Base-by-base conservation (phyloP, 768 basidiomycete species). In the Multifurca ochricompacta region DNA sequence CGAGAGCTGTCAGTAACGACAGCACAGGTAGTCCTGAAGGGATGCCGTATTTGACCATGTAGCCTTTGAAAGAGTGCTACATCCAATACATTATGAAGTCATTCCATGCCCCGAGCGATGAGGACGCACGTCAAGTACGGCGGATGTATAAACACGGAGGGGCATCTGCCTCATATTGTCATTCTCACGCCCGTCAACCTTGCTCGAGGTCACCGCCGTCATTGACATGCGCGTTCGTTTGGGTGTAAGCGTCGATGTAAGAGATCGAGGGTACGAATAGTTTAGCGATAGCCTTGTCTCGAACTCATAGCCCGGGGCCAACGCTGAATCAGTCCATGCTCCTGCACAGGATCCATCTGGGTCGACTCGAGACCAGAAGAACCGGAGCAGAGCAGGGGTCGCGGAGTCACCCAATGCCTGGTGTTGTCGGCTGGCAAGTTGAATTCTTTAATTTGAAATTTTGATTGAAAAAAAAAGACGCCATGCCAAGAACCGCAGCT, bases 201-300 rank as follows among this genome's bases (percentile, higher is more conserved):
- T 34, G 21, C 10, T n/a, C 31, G 41, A 18, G 11, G 32, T 35
- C 41, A 6, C 41, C 41, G 41, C 27, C 4, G 40, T 25, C 31
- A 31, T 4, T 40, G 47, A 25, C 40, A 42, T 16, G 16, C 40
- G 30, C 40, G 16, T 40, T 42, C n/a, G 28, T n/a, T 42, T 6
- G 28, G 9, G 23, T 40, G 34, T 36, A 48, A 16, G 5, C 23
- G 27, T 23, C 48, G 42, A 51, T 13, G 30, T 35, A 46, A 18
- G 36, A 39, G 44, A 53, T 46, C 51, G 51, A 13, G 51, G 44
- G 44, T 44, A 11, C 21, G 23, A 43, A 36, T 27, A 5, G 34
- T 28, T 41, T 16, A 51, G 3, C 31, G 18, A 32, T 28, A 11
- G 25, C 19, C 13, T 42, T 25, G 25, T 11, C n/a, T n/a, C n/a